These are phyloP conservation scores for Cyberlindnera maritima DNA, from an alignment of 805 yeast genomes.

Conservation along the genomic window DNA sequence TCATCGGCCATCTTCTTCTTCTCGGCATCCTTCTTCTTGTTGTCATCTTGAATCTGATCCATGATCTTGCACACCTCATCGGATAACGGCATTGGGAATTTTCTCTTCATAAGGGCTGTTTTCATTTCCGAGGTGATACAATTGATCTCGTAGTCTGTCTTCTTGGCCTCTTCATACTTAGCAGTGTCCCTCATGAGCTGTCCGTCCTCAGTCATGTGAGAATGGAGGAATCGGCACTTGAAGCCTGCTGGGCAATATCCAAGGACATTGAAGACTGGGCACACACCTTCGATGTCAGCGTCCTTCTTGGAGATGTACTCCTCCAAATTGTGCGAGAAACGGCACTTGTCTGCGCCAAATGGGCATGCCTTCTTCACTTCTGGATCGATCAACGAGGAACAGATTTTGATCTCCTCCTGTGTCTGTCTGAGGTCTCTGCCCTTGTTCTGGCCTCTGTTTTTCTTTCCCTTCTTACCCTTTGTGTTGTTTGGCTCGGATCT, in stretches of 20 bases:
- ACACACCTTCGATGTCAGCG: conserved; percentile 66
- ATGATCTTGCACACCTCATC: conserved; percentile 59
- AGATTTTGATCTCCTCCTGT: conserved; percentile 61
- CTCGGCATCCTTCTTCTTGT: conserved; percentile 34
- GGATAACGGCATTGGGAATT: conserved; percentile 55
- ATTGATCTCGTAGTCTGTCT: conserved; percentile 59
- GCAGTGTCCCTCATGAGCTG: conserved; percentile 44
- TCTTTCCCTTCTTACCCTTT: conserved; percentile 44
- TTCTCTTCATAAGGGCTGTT: conserved; percentile 42
- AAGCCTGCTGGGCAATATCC: conserved; percentile 93
- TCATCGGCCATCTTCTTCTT: conserved; percentile 25
- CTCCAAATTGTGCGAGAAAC: conserved; percentile 71
- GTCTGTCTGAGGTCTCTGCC: conserved; percentile 71
- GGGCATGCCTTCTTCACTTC: conserved; percentile 46
- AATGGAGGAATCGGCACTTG: conserved; percentile 85
- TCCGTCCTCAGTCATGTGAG: conserved; percentile 56
- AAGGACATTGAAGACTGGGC: conserved; percentile 79
- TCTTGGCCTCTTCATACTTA: conserved; percentile 33
- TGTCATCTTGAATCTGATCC: conserved; percentile 49
- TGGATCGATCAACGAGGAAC: conserved; percentile 62
- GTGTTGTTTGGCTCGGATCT: conserved; percentile 32
- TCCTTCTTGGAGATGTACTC: conserved; percentile 65
- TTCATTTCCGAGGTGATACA: conserved; percentile 45
- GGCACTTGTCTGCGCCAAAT: conserved; percentile 69
- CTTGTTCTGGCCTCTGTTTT: conserved; percentile 79